Conservation (phyloP, 495 filamentous ascomycete genomes). For the Penicillium ochrochloron region DNA sequence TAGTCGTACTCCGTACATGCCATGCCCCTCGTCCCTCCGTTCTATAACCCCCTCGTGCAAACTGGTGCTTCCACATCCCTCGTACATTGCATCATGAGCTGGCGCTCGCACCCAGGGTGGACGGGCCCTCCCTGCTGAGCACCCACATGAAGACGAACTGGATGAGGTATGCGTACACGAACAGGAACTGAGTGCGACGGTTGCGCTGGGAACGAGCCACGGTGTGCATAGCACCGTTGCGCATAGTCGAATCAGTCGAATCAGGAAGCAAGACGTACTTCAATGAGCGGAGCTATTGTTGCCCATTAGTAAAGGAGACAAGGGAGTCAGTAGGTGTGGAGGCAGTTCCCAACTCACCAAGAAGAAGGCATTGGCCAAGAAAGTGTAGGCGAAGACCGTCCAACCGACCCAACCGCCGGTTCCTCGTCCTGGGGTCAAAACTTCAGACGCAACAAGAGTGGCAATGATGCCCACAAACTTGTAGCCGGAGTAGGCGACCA, state of each 20-base stretch:
- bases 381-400: constrained; percentile 87
- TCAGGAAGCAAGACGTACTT: constrained; percentile 96
- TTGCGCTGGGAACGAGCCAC: constrained; percentile 83
- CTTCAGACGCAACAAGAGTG: constrained; percentile 76
- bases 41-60: constrained; percentile 37
- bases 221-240: constrained; percentile 72
- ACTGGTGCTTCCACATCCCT: background rate
- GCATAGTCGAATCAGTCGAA: constrained; percentile 64
- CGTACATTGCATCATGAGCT: constrained; percentile 31
- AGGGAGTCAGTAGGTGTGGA: background rate
- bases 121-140: constrained; percentile 63
- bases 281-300: constrained; percentile 81
- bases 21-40: constrained; percentile 17
- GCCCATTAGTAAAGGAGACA: constrained; percentile 26
- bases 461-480: constrained; percentile 97
- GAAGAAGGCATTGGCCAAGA: constrained; percentile 93
- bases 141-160: constrained; percentile 97
- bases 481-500: constrained; percentile 96
- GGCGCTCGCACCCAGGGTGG: constrained; percentile 27
- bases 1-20: constrained; percentile 4
- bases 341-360: constrained; percentile 60
- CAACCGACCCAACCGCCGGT: constrained; percentile 88
- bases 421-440: constrained; percentile 74
- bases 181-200: constrained; percentile 91
- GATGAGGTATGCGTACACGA: constrained; percentile 91